Evolutionary conservation across 768 basidiomycete genomes (phyloP).

Genomic region (Russula ochroleuca): DNA sequence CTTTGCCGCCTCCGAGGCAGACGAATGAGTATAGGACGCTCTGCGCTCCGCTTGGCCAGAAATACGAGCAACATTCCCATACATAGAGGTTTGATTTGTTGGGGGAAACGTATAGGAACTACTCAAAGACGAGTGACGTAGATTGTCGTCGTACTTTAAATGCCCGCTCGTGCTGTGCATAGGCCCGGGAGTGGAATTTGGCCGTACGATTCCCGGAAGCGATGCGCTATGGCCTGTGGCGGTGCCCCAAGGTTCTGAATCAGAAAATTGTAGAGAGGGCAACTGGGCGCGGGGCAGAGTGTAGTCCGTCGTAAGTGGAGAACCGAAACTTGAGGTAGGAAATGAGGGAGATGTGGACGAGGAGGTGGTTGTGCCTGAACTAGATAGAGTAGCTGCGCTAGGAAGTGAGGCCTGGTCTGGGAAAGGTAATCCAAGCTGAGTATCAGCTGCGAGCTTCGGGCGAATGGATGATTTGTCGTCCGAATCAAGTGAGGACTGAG

Average conservation of each 20-base stretch:
- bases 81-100: conserved; percentile 40
- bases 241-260: conserved; percentile 26
- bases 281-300: conserved; percentile 60
- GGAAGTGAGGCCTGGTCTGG: conserved; percentile 49
- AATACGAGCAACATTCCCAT: conserved; percentile 63
- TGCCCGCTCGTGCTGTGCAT: conserved; percentile 34
- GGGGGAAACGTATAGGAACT: conserved; percentile 33
- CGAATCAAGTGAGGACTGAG: conserved; percentile 39
- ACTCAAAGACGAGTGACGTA: conserved; percentile 66
- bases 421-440: conserved; percentile 44
- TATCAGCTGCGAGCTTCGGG: conserved; percentile 49
- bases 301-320: conserved; percentile 43
- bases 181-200: conserved; percentile 29
- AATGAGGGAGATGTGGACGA: conserved; percentile 28
- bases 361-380: conserved; percentile 23
- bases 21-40: conserved; percentile 35
- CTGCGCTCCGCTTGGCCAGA: conserved; percentile 66
- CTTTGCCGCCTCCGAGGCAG: conserved; percentile 48
- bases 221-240: conserved; percentile 16
- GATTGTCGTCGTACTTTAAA: conserved; percentile 65
- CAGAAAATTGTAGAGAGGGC: conserved; percentile 30
- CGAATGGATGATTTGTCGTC: conserved; percentile 41
- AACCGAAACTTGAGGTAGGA: conserved; percentile 34
- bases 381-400: conserved; percentile 40
- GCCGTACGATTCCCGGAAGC: conserved; percentile 28